These are phyloP conservation scores for Pholiota conissans DNA, from an alignment of 768 basidiomycete species.

Conservation along the genomic window DNA sequence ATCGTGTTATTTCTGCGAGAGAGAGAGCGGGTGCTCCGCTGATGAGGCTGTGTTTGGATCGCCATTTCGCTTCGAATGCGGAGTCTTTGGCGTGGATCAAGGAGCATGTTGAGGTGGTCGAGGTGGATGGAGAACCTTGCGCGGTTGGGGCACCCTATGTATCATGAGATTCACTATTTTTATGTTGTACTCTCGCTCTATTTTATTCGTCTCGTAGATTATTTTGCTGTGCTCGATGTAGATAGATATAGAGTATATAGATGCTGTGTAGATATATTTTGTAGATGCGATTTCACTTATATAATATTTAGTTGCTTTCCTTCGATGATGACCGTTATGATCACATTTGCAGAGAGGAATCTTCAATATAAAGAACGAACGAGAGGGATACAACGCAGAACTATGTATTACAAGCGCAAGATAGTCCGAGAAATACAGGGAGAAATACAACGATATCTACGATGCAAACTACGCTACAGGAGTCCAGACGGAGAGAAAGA, in stretches of 20 bases:
- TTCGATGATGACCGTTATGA: not conserved
- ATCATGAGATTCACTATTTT: not conserved
- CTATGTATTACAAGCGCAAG: not conserved
- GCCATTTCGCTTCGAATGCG: slow-evolving; percentile 17
- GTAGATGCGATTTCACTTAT: too few relatives aligned
- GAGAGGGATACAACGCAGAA: not conserved
- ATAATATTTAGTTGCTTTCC: too few relatives aligned
- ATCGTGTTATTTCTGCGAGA: slow-evolving; percentile 21
- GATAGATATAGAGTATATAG: too few relatives aligned
- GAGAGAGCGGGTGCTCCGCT: slow-evolving; percentile 17
- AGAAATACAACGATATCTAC: not conserved
- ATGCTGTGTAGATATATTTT: not conserved
- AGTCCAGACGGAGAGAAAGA: not conserved
- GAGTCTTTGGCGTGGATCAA: slow-evolving; percentile 29
- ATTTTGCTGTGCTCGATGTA: not conserved
- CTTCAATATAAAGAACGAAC: not conserved
- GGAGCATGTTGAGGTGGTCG: slow-evolving; percentile 19
- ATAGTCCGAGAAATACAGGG: not conserved
- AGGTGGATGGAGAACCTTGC: not conserved
- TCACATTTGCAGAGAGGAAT: not conserved
- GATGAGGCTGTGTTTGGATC: slow-evolving; percentile 21
- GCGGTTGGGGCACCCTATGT: not conserved
- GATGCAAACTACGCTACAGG: not conserved
- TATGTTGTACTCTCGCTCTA: not conserved
- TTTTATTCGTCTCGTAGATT: not conserved